Base-by-base conservation (phyloP, 1,284 basidiomycete genomes). In the Malassezia vespertilionis region DNA sequence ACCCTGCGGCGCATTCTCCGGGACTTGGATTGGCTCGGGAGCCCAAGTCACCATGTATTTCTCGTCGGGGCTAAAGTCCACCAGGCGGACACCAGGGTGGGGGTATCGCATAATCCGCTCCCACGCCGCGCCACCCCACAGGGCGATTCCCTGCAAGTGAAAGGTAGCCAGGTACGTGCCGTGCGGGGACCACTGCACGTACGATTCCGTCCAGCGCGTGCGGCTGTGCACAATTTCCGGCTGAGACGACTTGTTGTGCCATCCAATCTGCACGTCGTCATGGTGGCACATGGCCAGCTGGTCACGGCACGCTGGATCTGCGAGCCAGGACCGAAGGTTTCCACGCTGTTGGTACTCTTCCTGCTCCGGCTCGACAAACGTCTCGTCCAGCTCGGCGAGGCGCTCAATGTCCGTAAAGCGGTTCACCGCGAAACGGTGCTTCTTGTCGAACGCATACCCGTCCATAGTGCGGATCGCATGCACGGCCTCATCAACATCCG, bases 41-140 rank as follows among this genome's bases (percentile, higher is more conserved):
- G 93, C 95, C 88, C 91, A 97, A 33, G 93, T 97, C 63, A 95
- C 86, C 57, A 99, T 76, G 75, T 93, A 97, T 58, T 86, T 82
- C 74, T 99, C 93, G 75, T 85, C 86, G 5, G 93, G 90, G 22
- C 90, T 96, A 74, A 97, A 97, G 74, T 96, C 90, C 66, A 99
- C 83, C 36, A 97, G 78, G 72, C 90, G 88, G 61, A 91, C 89
- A 52, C 91, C 79, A 9, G 90, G 89, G 73, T 97, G 93, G 26
- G 87, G 86, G 71, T 95, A 95, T 51, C 88, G 84, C 71, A 84
- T 82, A 60, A 84, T 80, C 43, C 79, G 80, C 59, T 83, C 80
- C 81, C 86, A 93, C 15, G 84, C 86, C 24, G 81, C 72, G 21
- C 93, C 93, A 46, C 88, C 91, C 88, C 90, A 97, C 34, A 97